Percentiles rank a stretch among this genome's conserved stretches.
Conservation (phyloP, 345 rosid species). For the Lepidium sativum region DNA sequence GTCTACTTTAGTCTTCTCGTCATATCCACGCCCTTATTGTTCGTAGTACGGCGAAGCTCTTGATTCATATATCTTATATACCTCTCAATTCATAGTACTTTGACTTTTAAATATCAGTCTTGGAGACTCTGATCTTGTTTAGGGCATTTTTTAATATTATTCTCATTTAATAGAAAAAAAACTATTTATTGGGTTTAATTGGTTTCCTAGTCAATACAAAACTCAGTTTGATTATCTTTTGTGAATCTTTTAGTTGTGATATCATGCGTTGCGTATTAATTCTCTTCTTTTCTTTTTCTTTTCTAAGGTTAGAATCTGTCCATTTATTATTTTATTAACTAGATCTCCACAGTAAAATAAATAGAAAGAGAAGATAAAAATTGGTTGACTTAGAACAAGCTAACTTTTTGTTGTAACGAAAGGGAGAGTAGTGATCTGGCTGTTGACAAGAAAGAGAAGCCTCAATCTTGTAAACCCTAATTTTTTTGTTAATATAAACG, state of each 20-base stretch:
- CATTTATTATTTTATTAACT: neutral
- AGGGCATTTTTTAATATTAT: too few species aligned
- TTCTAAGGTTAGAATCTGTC: neutral
- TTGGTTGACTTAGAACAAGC: conserved; percentile 4
- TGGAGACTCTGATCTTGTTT: neutral
- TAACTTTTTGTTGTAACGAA: neutral
- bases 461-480: neutral
- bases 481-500: neutral
- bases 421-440: neutral
- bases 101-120: neutral
- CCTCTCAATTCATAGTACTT: neutral
- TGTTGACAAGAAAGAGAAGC: neutral
- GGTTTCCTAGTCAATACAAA: neutral
- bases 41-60: neutral
- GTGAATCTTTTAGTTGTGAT: neutral
- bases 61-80: neutral
- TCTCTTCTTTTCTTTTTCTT: neutral
- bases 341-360: neutral
- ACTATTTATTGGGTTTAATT: neutral
- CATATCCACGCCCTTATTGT: neutral
- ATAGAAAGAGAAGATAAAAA: neutral
- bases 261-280: neutral
- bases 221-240: neutral
- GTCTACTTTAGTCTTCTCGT: neutral
- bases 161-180: too few species aligned